Percentiles rank a stretch among this genome's conserved stretches.
Evolutionary conservation across 257 asterid species (phyloP).

Genomic region (Salvia splendens): DNA sequence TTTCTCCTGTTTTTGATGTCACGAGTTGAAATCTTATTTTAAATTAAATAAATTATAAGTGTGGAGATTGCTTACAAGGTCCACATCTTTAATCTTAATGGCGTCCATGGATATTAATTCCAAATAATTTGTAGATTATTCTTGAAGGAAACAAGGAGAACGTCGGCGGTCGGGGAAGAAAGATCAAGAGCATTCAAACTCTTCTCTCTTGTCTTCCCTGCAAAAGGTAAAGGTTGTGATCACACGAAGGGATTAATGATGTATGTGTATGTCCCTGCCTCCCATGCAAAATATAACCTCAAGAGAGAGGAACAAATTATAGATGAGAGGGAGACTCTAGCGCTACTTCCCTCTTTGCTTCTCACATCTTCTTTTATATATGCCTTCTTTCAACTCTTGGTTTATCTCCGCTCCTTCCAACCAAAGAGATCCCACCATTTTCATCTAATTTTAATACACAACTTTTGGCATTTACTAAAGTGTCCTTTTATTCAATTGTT

Average conservation of each 20-base stretch:
- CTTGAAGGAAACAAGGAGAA: slow-evolving; percentile 24
- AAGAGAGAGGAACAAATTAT: background rate
- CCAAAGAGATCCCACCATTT: background rate
- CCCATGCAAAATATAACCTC: slow-evolving; percentile 26
- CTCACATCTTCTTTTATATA: slow-evolving; percentile 25
- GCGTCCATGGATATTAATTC: slow-evolving; percentile 37
- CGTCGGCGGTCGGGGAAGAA: slow-evolving; percentile 25
- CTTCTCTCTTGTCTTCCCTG: slow-evolving; percentile 29
- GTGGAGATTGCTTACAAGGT: slow-evolving; percentile 39
- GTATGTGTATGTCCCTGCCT: background rate
- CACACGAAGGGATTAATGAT: background rate
- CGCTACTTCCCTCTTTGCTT: too few species aligned
- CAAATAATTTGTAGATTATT: background rate
- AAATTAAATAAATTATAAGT: too few species aligned
- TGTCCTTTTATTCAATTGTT: too few species aligned
- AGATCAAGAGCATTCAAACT: slow-evolving; percentile 31
- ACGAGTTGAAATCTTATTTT: too few species aligned
- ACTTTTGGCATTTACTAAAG: too few species aligned
- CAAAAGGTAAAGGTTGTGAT: background rate
- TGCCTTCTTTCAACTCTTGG: slow-evolving; percentile 11
- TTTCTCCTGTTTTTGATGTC: slow-evolving; percentile 46
- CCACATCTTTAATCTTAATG: slow-evolving; percentile 41
- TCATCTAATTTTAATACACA: background rate
- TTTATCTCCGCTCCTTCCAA: slow-evolving; percentile 31
- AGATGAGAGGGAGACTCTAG: slow-evolving; percentile 22